Conservation (phyloP, 2,329 filamentous ascomycete species). For the Gaeumannomyces tritici region DNA sequence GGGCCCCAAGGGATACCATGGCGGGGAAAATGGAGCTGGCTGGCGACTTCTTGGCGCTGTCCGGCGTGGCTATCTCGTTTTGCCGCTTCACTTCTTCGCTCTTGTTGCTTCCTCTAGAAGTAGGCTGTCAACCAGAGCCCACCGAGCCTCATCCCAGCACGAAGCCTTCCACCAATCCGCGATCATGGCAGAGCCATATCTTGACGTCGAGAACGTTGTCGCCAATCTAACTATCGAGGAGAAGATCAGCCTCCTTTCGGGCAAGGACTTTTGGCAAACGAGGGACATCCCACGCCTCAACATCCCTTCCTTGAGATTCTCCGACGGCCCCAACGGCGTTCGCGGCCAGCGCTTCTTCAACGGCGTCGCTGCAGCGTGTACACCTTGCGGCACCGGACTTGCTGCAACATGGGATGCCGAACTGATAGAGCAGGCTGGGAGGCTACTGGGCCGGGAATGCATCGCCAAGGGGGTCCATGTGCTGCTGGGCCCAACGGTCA, state of each 20-base stretch:
- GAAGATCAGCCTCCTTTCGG: constrained; percentile 9
- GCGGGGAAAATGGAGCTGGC: not conserved
- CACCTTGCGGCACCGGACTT: constrained; percentile 32
- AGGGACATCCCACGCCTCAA: constrained; percentile 16
- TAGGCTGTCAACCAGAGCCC: no score
- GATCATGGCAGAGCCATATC: constrained; percentile 1
- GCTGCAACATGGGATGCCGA: constrained; percentile 59
- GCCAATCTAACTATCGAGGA: constrained; percentile 8
- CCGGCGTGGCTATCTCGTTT: not conserved
- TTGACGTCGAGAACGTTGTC: constrained; percentile 1
- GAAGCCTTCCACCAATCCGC: not conserved
- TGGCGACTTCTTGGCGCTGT: not conserved
- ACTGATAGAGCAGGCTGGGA: constrained; percentile 52
- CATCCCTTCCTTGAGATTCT: constrained; percentile 21
- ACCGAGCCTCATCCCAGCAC: no score
- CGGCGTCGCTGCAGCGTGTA: constrained; percentile 32
- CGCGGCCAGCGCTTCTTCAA: constrained; percentile 20
- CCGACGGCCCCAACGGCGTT: constrained; percentile 23
- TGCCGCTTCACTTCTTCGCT: not conserved
- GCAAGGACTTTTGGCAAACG: constrained; percentile 19
- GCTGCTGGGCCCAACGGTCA: constrained; percentile 51
- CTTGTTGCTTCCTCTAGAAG: not conserved
- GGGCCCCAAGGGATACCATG: not conserved
- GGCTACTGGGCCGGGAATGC: constrained; percentile 58
- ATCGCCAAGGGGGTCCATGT: constrained; percentile 59